Evolutionary conservation across 169 alveolate species (phyloP), one percentile per base, ranked within the genome.

Genomic region (Plasmodium billcollinsi): DNA sequence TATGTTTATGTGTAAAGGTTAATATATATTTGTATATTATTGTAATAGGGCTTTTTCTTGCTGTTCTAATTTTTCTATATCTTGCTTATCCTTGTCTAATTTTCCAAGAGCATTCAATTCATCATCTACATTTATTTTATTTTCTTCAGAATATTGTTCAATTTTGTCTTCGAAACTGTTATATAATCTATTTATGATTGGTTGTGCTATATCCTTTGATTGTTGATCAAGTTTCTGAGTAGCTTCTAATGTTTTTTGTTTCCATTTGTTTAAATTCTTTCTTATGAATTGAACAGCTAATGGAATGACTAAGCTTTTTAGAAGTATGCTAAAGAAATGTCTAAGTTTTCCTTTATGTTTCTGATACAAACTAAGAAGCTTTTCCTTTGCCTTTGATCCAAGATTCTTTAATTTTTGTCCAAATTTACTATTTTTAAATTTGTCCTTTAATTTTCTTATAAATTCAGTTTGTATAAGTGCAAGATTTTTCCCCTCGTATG

Each of bases 381-480:
- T 83, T 20, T 33, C 21, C 74, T 83, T 83, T 45, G 59, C n/a
- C n/a, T 56, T 33, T 26, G 73, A 8, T 70, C 86, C 86, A 3
- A 83, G 29, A 5, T 58, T 70, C 59, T 58, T 83, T 58, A 59
- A 12, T 18, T 73, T 45, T 18, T 69, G 54, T 29, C 91, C 91
- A 62, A 83, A 83, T 45, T 83, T 83, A 56, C 91, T 83, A 7
- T 47, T 59, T 15, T 70, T 24, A 50, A 83, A 83, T 58, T 43
- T 83, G 45, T 83, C 91, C 61, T 49, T 83, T 66, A 83, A 59
- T 70, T 83, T 83, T 39, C 26, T 83, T 33, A 83, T 56, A 71
- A 83, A 83, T 73, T 39, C 58, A 50, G 54, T 65, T 63, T 83
- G 86, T 33, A 83, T 70, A 18, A 83, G 56, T 69, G 91, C 86